phyloP scores from a whole-genome alignment of 2,329 filamentous ascomycete species.

The Eurotiales sp. region DNA sequence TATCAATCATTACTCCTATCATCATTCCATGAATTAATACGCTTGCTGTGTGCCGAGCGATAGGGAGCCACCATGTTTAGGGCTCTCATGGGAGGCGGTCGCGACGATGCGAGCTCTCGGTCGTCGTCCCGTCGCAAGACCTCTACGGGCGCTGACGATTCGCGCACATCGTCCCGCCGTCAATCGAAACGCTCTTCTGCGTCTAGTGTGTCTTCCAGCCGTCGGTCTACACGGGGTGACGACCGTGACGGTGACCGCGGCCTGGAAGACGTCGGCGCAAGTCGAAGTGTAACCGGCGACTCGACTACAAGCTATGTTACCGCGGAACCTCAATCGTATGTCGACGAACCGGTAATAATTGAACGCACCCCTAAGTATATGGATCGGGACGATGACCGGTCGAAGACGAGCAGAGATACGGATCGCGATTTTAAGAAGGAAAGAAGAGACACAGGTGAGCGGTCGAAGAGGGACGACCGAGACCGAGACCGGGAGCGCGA shows the following conservation, averaged over 20 bases:
- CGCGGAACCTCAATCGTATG: slow-evolving; percentile 30
- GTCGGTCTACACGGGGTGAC: slow-evolving; percentile 44
- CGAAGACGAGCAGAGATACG: slow-evolving; percentile 6
- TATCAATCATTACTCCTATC: background rate
- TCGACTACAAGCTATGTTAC: slow-evolving; percentile 33
- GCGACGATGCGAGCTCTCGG: slow-evolving; percentile 31
- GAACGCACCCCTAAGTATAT: slow-evolving; percentile 27
- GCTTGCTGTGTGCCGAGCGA: slow-evolving; percentile 8
- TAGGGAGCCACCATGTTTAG: slow-evolving; percentile 39
- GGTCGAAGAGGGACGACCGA: slow-evolving; percentile 13
- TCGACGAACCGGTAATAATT: slow-evolving; percentile 25
- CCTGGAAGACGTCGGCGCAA: slow-evolving; percentile 31
- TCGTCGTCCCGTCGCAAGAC: slow-evolving; percentile 12
- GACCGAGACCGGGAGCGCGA: slow-evolving; percentile 18
- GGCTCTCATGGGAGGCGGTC: slow-evolving; percentile 35
- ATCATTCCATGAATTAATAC: slow-evolving; percentile 14
- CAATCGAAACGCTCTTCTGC: slow-evolving; percentile 24
- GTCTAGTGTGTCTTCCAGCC: slow-evolving; percentile 28
- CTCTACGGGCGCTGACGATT: slow-evolving; percentile 3
- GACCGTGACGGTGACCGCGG: slow-evolving; percentile 39
- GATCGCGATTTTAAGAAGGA: slow-evolving; percentile 23
- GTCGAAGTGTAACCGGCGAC: slow-evolving; percentile 18
- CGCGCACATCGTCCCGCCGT: slow-evolving; percentile 12
- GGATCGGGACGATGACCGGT: slow-evolving; percentile 15
- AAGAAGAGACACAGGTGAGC: slow-evolving; percentile 25